Evolutionary conservation across 176 grass and related monocot genomes (phyloP).

Genomic region (Aegilops sharonensis): DNA sequence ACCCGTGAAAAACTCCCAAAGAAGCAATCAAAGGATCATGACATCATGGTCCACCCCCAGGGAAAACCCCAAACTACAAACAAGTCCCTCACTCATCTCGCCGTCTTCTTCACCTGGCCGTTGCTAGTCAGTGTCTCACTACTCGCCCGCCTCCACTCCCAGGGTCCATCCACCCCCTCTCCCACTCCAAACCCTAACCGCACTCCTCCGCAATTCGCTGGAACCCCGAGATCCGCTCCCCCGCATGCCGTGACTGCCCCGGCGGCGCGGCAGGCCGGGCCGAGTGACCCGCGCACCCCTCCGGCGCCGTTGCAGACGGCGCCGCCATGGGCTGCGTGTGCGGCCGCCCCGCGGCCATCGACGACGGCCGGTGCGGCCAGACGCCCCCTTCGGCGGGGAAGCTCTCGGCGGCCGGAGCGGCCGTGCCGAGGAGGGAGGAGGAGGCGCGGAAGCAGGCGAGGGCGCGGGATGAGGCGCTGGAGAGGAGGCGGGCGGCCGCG

Average conservation of each 20-base stretch:
- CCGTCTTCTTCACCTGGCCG: constrained; percentile 34
- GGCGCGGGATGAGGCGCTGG: constrained; percentile 32
- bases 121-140: constrained; percentile 24
- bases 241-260: constrained; percentile 25
- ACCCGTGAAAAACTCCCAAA: neutral
- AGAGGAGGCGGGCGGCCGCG: constrained; percentile 52
- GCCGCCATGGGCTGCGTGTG: constrained; percentile 71
- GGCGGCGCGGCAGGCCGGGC: constrained; percentile 15
- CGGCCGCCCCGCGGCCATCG: constrained; percentile 44
- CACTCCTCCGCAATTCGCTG: neutral
- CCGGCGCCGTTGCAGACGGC: neutral
- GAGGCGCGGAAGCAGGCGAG: constrained; percentile 35
- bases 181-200: constrained; percentile 12
- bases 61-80: neutral
- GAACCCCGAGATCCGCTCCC: neutral
- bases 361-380: constrained; percentile 39
- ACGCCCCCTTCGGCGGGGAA: constrained; percentile 21
- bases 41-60: neutral
- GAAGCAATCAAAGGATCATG: neutral
- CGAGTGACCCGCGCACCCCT: neutral
- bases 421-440: constrained; percentile 40
- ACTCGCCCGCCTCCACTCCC: constrained; percentile 29
- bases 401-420: constrained; percentile 29
- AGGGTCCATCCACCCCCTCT: neutral
- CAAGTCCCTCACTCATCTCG: neutral